These are phyloP conservation scores for Aegilops tauschii DNA, from an alignment of 176 grass and related monocot genomes.

Conservation along the genomic window DNA sequence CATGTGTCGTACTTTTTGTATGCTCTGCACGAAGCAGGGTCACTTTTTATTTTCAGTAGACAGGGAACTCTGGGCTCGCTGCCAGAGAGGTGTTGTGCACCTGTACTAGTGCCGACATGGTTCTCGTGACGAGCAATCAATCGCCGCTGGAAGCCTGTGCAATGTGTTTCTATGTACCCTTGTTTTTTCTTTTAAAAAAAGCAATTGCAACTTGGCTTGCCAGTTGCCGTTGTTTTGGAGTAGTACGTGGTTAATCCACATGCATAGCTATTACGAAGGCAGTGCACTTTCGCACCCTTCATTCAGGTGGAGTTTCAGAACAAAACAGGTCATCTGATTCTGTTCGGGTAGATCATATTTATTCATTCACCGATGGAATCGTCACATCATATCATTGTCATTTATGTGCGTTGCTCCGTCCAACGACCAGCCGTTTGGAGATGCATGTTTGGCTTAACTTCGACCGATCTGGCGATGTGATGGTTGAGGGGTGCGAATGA, in stretches of 20 bases:
- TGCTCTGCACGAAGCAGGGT: background rate
- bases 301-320: background rate
- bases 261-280: too few species aligned
- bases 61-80: background rate
- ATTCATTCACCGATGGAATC: background rate
- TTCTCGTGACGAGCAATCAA: conserved; percentile 39
- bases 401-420: background rate
- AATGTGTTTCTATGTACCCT: background rate
- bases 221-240: background rate
- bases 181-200: background rate
- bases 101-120: conserved; percentile 23
- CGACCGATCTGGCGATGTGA: conserved; percentile 25
- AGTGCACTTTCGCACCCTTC: background rate
- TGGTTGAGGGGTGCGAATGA: background rate
- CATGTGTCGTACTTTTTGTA: background rate
- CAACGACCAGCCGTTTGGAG: background rate
- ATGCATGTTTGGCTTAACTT: background rate
- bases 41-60: background rate
- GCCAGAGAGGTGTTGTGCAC: background rate
- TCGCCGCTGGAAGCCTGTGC: background rate
- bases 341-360: too few species aligned
- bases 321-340: background rate
- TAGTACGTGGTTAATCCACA: too few species aligned
- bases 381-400: background rate
- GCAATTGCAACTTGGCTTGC: background rate